Evolutionary conservation across 2,329 filamentous ascomycete genomes (phyloP), one percentile per base, ranked within the genome.

Genomic region (Stagonosporopsis vannaccii): DNA sequence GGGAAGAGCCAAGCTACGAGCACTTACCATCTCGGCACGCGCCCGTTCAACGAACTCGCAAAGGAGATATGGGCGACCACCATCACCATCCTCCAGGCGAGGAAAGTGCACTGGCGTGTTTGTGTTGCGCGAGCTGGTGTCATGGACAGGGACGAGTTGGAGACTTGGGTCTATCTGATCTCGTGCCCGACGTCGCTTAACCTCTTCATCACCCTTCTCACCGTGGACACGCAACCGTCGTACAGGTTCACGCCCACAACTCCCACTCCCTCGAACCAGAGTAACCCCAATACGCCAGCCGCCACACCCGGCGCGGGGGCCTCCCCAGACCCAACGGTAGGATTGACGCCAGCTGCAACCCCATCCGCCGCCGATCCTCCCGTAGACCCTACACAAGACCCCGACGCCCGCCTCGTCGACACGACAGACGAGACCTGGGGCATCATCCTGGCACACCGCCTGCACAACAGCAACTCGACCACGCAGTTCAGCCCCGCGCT

Each of bases 41-140:
- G 75, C 80, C 83, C 63, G 79, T 85, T 92, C 59, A 79, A 79
- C 13, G 86, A 90, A 20, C 80, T 92, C n/a, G 85, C 86, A 1
- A 82, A 84, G 43, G 90, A 93, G 66, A 90, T 95, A 3, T 94
- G 91, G 90, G 84, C 87, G 51, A 90, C 87, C 1, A 94, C 91
- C 0, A 79, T 89, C 26, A 88, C 89, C n/a, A 83, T 94, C 28
- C 85, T 92, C 30, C 85, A 87, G 0, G 80, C 81, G 15, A 86
- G 87, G 74, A 88, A 87, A 65, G 86, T 93, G 0, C 86, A 88
- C 53, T 94, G 91, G 90, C 87, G 90, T 15, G 79, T 95, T 11
- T 87, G 92, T 58, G 84, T 96, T 57, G 87, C 89, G 30, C 90
- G 90, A 73, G 87, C 85, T 43, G 87, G 88, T 2, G 77, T 84